These are phyloP conservation scores for Stipa capillata DNA, from an alignment of 176 grass and related monocot genomes.

Conservation along the genomic window DNA sequence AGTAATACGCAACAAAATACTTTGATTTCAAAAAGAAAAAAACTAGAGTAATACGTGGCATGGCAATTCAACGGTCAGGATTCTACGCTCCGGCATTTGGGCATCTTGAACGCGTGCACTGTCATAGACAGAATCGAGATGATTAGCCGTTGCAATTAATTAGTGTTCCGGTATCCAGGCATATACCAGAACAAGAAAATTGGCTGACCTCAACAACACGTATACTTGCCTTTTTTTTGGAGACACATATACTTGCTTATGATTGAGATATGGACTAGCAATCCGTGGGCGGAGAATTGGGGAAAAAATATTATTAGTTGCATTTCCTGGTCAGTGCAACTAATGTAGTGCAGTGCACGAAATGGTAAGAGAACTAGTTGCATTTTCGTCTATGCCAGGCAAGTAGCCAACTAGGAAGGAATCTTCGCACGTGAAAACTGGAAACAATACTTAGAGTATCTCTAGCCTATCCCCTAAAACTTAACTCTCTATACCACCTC, in stretches of 20 bases:
- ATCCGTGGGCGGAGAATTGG: background rate
- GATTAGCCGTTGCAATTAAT: background rate
- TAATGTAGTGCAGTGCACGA: no score
- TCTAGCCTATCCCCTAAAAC: no score
- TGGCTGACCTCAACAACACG: background rate
- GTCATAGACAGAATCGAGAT: background rate
- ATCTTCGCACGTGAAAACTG: constrained; percentile 3
- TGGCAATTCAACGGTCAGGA: background rate
- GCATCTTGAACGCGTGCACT: background rate
- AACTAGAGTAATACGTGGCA: no score
- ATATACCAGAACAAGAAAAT: background rate
- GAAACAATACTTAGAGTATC: background rate
- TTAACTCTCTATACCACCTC: no score
- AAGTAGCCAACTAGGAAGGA: background rate
- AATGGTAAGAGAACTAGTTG: no score
- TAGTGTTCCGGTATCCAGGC: background rate
- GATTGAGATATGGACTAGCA: background rate
- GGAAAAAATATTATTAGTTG: no score
- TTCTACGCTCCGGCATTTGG: background rate
- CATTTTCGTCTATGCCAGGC: no score
- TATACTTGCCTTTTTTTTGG: no score
- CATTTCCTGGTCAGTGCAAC: no score
- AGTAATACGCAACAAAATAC: no score
- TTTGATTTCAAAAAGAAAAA: no score
- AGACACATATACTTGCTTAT: background rate